Conservation (phyloP, 2,329 filamentous ascomycete genomes). For the Elsinoe batatas region DNA sequence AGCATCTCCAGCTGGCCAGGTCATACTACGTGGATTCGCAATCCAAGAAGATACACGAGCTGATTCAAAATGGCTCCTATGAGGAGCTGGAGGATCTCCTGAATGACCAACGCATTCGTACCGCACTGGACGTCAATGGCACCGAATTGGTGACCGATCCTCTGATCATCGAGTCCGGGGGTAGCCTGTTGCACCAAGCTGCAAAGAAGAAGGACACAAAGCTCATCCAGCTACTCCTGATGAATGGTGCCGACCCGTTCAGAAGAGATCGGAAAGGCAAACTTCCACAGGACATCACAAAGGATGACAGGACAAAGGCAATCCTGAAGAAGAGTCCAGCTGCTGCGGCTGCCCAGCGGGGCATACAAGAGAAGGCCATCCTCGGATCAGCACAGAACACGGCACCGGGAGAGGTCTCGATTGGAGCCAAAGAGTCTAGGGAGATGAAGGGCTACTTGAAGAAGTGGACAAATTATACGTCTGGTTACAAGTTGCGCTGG, state of each 20-base stretch:
- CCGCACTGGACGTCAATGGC: conserved; percentile 83
- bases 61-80: conserved; percentile 66
- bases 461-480: conserved; percentile 99
- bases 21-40: conserved; percentile 84
- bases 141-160: conserved; percentile 78
- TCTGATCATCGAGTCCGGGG: conserved; percentile 68
- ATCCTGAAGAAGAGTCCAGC: conserved; percentile 93
- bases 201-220: conserved; percentile 78
- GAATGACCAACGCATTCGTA: conserved; percentile 76
- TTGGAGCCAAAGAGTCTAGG: conserved; percentile 70
- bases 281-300: conserved; percentile 89
- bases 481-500: conserved; percentile 93
- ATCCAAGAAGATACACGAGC: conserved; percentile 70
- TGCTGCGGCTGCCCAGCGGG: conserved; percentile 83
- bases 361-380: conserved; percentile 95
- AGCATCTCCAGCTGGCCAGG: conserved; percentile 80
- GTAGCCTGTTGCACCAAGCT: conserved; percentile 86
- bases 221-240: conserved; percentile 78
- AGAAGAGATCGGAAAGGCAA: conserved; percentile 90
- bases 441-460: conserved; percentile 99
- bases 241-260: conserved; percentile 95
- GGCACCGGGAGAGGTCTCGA: conserved; percentile 22
- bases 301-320: conserved; percentile 77
- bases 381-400: conserved; percentile 52
- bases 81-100: conserved; percentile 67